Evolutionary conservation across 2,329 filamentous ascomycete species (phyloP), one percentile per base, ranked within the genome.

Genomic region (Penicillium sp.): DNA sequence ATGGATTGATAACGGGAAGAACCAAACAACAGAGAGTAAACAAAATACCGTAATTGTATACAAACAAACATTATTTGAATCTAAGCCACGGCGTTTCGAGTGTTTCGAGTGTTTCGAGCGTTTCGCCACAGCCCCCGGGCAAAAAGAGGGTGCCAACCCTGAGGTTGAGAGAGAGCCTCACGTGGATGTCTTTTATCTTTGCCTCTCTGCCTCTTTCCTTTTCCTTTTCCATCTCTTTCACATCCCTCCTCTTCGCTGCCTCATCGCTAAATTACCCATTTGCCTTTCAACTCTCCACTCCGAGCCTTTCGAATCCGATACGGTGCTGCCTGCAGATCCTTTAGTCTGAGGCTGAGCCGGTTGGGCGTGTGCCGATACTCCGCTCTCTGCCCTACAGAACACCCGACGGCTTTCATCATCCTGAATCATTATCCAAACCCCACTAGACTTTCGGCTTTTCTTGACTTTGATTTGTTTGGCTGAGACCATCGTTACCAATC

Each of bases 401-500:
- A 16, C 15, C 31, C 11, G n/a, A 29, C 41, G 25, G 31, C 52
- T 47, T 50, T 55, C 55, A 40, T 51, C 38, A 43, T 60, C 31
- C 51, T 51, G 53, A 55, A 55, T 55, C 53, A 55, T 55, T 33
- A 50, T 55, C 44, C 46, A 45, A 47, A 47, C 9, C 36, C 31
- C 46, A 44, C 46, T 36, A 39, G 31, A 3, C n/a, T 44, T 44
- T 41, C 27, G 19, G 49, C 50, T 31, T 44, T 38, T 44, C 19
- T 38, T 48, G 49, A 27, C 36, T 58, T 36, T 43, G 16, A 41
- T 58, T 40, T 47, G 40, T 59, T 38, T 58, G 50, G 40, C 39
- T 2, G 21, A 38, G 29, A 36, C 9, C 23, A 19, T 38, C 23
- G 27, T 61, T 57, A 36, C 58, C 63, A 65, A 67, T 66, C 63